Evolutionary conservation across 306 rosid genomes (phyloP).

Genomic region (Leucaena leucocephala): DNA sequence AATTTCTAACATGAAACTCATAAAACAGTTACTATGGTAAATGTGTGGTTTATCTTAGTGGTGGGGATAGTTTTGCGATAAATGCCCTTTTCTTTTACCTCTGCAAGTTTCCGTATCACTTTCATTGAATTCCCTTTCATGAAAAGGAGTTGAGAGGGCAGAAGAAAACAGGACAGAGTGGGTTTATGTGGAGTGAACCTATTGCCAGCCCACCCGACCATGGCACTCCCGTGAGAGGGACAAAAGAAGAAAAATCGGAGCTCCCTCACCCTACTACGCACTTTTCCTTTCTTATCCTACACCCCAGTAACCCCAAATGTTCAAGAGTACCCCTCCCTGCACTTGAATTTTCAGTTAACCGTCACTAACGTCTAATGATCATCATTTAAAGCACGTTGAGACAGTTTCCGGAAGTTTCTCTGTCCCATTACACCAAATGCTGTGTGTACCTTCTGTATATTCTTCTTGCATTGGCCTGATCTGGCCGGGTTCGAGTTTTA

Average conservation of each 20-base stretch:
- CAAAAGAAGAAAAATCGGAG: slow-evolving; percentile 38
- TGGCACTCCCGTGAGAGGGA: slow-evolving; percentile 81
- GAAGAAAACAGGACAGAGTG: slow-evolving; percentile 35
- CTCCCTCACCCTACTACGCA: slow-evolving; percentile 43
- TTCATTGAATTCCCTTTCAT: slow-evolving; percentile 45
- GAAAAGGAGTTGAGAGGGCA: slow-evolving; percentile 49
- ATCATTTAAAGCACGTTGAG: slow-evolving; percentile 44
- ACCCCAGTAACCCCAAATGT: slow-evolving; percentile 37
- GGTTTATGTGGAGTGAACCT: slow-evolving; percentile 44
- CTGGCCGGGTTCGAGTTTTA: slow-evolving; percentile 51
- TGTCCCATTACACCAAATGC: slow-evolving; percentile 49
- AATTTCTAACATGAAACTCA: slow-evolving; percentile 15
- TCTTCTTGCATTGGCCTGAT: slow-evolving; percentile 43
- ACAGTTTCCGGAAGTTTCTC: slow-evolving; percentile 52
- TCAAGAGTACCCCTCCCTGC: slow-evolving; percentile 36
- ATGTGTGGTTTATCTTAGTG: slow-evolving; percentile 16
- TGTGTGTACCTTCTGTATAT: slow-evolving; percentile 29
- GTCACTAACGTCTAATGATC: slow-evolving; percentile 46
- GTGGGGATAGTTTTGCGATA: slow-evolving; percentile 18
- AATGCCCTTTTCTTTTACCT: not conserved
- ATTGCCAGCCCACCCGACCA: slow-evolving; percentile 76
- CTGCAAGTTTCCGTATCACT: slow-evolving; percentile 42
- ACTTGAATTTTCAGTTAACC: slow-evolving; percentile 44
- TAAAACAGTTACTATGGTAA: slow-evolving; percentile 1
- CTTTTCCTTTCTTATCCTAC: slow-evolving; percentile 44